Conservation (phyloP, 345 rosid genomes). For the Durio zibethinus region DNA sequence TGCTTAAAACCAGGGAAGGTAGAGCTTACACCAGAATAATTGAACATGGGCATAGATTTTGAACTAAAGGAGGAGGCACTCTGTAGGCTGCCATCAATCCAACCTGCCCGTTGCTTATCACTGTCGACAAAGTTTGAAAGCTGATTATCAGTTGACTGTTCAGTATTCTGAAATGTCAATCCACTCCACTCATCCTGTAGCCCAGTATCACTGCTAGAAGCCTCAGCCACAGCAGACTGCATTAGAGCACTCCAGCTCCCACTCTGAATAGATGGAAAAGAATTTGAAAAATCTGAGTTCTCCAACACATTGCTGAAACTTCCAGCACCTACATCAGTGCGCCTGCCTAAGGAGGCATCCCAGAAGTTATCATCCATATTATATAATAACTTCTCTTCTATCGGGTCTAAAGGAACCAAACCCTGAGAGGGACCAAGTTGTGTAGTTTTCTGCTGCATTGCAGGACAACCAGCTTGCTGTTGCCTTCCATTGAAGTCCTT, state of each 20-base stretch:
- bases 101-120: slow-evolving; percentile 47
- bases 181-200: slow-evolving; percentile 76
- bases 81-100: slow-evolving; percentile 48
- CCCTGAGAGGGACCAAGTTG: slow-evolving; percentile 34
- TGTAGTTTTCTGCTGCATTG: slow-evolving; percentile 36
- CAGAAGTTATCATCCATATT: slow-evolving; percentile 61
- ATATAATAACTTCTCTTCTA: slow-evolving; percentile 74
- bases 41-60: slow-evolving; percentile 28
- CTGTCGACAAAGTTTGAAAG: slow-evolving; percentile 38
- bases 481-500: slow-evolving; percentile 39
- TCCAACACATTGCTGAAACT: slow-evolving; percentile 42
- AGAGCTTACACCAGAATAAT: slow-evolving; percentile 29
- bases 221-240: slow-evolving; percentile 91
- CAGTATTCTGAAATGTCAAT: slow-evolving; percentile 51
- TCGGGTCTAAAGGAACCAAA: slow-evolving; percentile 67
- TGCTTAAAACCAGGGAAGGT: slow-evolving; percentile 53
- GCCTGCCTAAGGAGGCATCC: slow-evolving; percentile 45
- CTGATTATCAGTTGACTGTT: slow-evolving; percentile 45
- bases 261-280: slow-evolving; percentile 63
- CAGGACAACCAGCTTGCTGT: slow-evolving; percentile 43
- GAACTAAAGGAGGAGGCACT: slow-evolving; percentile 33
- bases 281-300: slow-evolving; percentile 35
- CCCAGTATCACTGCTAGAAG: slow-evolving; percentile 64
- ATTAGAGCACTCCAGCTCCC: slow-evolving; percentile 98
- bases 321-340: slow-evolving; percentile 38